Evolutionary conservation across 768 basidiomycete genomes (phyloP), one percentile per base, ranked within the genome.

Genomic region (Mycena leptocephala): DNA sequence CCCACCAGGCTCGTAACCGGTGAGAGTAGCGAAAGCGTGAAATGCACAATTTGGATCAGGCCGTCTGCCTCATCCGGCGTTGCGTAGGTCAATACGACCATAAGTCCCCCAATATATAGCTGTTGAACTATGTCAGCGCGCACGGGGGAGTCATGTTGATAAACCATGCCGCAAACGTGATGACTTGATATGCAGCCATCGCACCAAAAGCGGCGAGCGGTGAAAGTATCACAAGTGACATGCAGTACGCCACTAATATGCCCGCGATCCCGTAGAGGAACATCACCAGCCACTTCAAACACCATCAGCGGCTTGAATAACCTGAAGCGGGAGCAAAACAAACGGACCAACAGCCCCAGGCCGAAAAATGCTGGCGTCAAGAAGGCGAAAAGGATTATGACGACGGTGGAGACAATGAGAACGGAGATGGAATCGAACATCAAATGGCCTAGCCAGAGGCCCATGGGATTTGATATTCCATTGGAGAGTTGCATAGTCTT

Each of bases 171-270:
- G 93, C 80, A 79, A 92, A 95, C 82, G 94, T 90, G 71, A 95
- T 83, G 58, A 94, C 88, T 76, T 95, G 94, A 80, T 93, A 94
- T 22, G 90, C 94, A 8, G 94, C 94, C 9, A 92, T 89, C 8
- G 88, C 85, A 2, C 95, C 94, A 77, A 95, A 95, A 5, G 94
- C 92, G 6, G 93, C 92, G 37, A 96, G 85, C 22, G 94, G 92
- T 0, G 94, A 93, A 2, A 90, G 81, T 68, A 90, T 89, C 71
- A 92, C 81, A 14, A 95, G 82, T 6, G 93, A 91, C 20, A 90
- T 86, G 66, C 89, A 92, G 80, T 94, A 95, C 26, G 94, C 86
- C 76, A 95, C 93, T 62, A 96, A 84, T 4, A 93, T 90, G n/a
- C 90, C 91, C 16, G 92, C 88, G 64, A 94, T 88, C 11, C 94